A percentile compares a stretch with the other conserved stretches of the same genome.
These are phyloP conservation scores for Laburnicola sp. DNA, from an alignment of 2,329 filamentous ascomycete genomes.

Conservation along the genomic window DNA sequence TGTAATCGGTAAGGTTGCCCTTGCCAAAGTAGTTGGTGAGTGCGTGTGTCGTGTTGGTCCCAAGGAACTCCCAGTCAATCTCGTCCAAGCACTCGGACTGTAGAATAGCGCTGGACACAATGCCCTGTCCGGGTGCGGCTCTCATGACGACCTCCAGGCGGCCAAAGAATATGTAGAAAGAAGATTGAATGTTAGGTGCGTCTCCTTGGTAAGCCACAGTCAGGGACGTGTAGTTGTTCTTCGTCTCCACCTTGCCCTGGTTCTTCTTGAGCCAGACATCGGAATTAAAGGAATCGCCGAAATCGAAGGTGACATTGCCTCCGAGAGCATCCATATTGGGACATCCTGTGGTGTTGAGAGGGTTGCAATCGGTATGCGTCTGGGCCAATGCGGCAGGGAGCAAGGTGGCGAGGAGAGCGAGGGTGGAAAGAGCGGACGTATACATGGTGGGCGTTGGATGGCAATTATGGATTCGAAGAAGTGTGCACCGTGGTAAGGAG, in stretches of 20 bases:
- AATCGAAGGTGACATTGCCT: constrained; percentile 56
- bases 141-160: constrained; percentile 53
- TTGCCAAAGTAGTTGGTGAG: constrained; percentile 61
- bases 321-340: constrained; percentile 72
- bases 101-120: constrained; percentile 55
- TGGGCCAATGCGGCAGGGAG: constrained; percentile 64
- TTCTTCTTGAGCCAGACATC: constrained; percentile 66
- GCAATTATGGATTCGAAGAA: constrained; percentile 13
- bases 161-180: constrained; percentile 60
- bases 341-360: constrained; percentile 68
- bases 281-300: constrained; percentile 55
- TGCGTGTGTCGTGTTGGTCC: constrained; percentile 44
- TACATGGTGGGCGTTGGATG: constrained; percentile 29
- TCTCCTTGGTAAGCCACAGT: constrained; percentile 70
- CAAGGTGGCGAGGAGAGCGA: constrained; percentile 42
- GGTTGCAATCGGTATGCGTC: constrained; percentile 77
- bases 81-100: constrained; percentile 58
- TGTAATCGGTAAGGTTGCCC: constrained; percentile 57
- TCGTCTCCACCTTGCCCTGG: constrained; percentile 66
- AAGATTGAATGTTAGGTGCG: constrained; percentile 73
- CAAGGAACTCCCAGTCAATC: constrained; percentile 56
- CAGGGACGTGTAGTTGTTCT: constrained; percentile 68
- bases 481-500: constrained; percentile 26
- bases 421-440: constrained; percentile 39
- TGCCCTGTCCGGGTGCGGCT: constrained; percentile 54